Evolutionary conservation across 805 yeast genomes (phyloP).

Genomic region (Ogataea chonburiensis): DNA sequence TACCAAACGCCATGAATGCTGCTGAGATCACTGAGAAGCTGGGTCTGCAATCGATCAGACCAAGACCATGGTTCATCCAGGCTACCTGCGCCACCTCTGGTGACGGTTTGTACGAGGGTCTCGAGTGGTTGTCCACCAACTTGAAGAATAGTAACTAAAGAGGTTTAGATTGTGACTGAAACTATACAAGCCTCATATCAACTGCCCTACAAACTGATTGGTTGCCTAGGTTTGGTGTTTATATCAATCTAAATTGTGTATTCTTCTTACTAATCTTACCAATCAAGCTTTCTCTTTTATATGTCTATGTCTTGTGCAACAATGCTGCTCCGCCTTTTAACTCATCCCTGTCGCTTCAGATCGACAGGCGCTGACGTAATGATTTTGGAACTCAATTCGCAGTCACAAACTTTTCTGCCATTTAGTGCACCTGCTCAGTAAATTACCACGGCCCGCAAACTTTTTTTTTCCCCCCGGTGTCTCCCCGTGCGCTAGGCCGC

Average conservation of each 20-base stretch:
- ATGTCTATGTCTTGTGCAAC: neutral
- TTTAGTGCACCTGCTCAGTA: neutral
- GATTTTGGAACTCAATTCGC: slow-evolving; percentile 1
- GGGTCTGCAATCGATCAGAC: slow-evolving; percentile 95
- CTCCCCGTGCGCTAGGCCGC: slow-evolving; percentile 5
- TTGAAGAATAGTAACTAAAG: slow-evolving; percentile 62
- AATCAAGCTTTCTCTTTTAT: slow-evolving; percentile 4
- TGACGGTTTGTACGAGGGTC: slow-evolving; percentile 97
- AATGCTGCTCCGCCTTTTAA: slow-evolving; percentile 3
- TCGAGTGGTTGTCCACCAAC: slow-evolving; percentile 93
- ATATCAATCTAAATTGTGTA: slow-evolving; percentile 20
- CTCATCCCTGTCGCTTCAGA: no score
- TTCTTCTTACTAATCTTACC: slow-evolving; percentile 18
- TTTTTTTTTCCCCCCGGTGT: slow-evolving; percentile 1
- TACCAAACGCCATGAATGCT: slow-evolving; percentile 98
- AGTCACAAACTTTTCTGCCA: slow-evolving; percentile 13
- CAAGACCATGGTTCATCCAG: slow-evolving; percentile 99
- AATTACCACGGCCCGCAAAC: slow-evolving; percentile 4
- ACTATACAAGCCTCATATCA: slow-evolving; percentile 10
- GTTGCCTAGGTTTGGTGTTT: slow-evolving; percentile 12
- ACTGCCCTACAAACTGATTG: slow-evolving; percentile 4
- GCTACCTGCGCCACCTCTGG: slow-evolving; percentile 99
- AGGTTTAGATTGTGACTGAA: slow-evolving; percentile 18
- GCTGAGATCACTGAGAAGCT: slow-evolving; percentile 97
- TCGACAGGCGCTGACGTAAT: slow-evolving; percentile 2